Conservation (phyloP, 371 early-diverging fungal genomes). For the Dentiscutata heterogama region DNA sequence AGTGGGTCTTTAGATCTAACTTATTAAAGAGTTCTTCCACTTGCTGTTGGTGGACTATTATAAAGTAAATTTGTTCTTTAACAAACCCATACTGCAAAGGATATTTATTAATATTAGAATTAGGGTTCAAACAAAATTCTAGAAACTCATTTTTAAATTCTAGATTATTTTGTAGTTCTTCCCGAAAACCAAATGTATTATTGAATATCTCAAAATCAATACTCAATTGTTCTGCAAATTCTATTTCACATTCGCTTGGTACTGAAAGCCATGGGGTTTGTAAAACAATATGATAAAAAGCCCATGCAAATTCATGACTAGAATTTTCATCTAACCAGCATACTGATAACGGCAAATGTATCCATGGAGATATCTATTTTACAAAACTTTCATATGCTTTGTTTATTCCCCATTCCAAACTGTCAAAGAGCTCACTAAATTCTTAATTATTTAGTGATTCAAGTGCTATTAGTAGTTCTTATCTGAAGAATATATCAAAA, state of each 20-base stretch:
- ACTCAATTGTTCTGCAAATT: background rate
- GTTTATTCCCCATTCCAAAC: constrained; percentile 3
- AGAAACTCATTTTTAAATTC: background rate
- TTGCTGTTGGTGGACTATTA: constrained; percentile 24
- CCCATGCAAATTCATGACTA: background rate
- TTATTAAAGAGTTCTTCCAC: constrained; percentile 27
- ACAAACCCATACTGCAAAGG: background rate
- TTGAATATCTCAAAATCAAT: background rate
- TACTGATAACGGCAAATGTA: constrained; percentile 11
- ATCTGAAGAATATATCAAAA: background rate
- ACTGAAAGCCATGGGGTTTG: background rate
- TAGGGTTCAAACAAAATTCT: background rate
- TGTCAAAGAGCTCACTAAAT: background rate
- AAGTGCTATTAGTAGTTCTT: background rate
- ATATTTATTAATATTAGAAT: background rate
- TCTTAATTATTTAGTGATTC: background rate
- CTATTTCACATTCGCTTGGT: background rate
- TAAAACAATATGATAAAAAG: background rate
- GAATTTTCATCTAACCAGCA: background rate
- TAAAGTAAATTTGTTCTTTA: background rate
- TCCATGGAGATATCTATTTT: background rate
- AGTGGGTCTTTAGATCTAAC: constrained; percentile 21
- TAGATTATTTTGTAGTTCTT: background rate
- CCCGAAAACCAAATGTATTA: background rate
- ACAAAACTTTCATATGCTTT: constrained; percentile 2